Evolutionary conservation across 208 protist genomes (phyloP), one percentile per base, ranked within the genome.

Genomic region (Porcisia deanei): DNA sequence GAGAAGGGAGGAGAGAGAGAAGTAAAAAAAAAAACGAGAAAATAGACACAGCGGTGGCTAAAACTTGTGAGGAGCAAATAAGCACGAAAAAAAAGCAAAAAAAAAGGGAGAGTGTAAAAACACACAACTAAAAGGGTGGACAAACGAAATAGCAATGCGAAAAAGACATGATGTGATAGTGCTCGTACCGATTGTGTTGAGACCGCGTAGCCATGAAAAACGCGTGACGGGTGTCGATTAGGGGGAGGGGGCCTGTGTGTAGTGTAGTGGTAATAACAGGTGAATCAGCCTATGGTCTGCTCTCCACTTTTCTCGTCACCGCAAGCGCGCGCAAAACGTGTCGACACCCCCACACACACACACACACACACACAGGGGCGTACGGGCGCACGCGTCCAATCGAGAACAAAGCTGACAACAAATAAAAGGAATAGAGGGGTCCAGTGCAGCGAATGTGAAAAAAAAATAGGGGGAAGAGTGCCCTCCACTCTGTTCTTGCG

Each of bases 21-120:
- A 47, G 72, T 43, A 54, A 69, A 69, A 22, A 20, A 22, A 20
- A 75, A 49, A 77, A 57, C 22, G 53, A 61, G 41, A 74, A 10
- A 68, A 25, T 20, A 30, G 30, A 30, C 30, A 30, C 30, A 30
- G 30, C 30, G 30, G 30, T 30, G 30, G 30, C 30, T 30, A 30
- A 30, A 30, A 30, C 30, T 30, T 30, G 30, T 30, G 30, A 30
- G 30, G 0, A 30, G 30, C 30, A 30, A 30, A 30, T 30, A 30
- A 30, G 30, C 30, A 30, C 30, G 30, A 30, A 30, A 30, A 30
- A 30, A 30, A 30, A 30, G n/a, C n/a, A 30, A 30, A 0, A 30
- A 30, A 30, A 30, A 30, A 30, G 30, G 30, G 30, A 0, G 30
- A 30, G 30, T 30, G 30, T 30, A 30, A 30, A 30, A 30, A 30